Evolutionary conservation across 805 yeast species (phyloP), one percentile per base, ranked within the genome.

Genomic region (Martiniozyma abietophila): DNA sequence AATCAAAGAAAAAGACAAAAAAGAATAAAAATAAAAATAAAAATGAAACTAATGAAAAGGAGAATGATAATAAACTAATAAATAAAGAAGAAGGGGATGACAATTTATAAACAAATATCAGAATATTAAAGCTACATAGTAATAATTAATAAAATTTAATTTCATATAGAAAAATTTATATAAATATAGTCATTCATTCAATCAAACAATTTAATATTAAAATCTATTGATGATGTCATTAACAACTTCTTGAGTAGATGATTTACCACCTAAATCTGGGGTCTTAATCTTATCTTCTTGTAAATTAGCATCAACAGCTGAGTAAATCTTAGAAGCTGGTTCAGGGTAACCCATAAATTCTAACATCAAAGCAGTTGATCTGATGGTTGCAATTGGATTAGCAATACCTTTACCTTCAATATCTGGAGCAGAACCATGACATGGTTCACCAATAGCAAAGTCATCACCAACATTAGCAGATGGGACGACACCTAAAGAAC

Each of bases 341-440:
- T 76, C 76, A 27, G 82, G 63, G 64, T 80, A 73, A 42, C 97
- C 97, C 76, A 92, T 75, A 67, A 92, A 89, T 65, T 92, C 97
- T 61, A 92, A 75, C 95, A 92, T 80, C 58, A 92, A 70, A 38
- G 97, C 98, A 39, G 96, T 79, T 20, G 98, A 92, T 66, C 98
- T 80, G 57, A 92, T 89, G 33, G 98, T 92, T 38, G 98, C 98
- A 53, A 92, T 78, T 46, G 98, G 98, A 72, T 89, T 89, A 34
- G 96, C 74, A 50, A 85, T 83, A 51, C 92, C 92, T 61, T 72
- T 78, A 50, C 98, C 98, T 58, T 88, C 95, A 47, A 92, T 92
- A 60, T 92, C 98, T 38, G 98, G 98, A 36, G 98, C 98, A 37
- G 95, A 83, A 42, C 98, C 98, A 64, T 92, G 98, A 58, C 96